Evolutionary conservation across 2,329 filamentous ascomycete genomes (phyloP).

Genomic region (Scedosporium minutisporum): DNA sequence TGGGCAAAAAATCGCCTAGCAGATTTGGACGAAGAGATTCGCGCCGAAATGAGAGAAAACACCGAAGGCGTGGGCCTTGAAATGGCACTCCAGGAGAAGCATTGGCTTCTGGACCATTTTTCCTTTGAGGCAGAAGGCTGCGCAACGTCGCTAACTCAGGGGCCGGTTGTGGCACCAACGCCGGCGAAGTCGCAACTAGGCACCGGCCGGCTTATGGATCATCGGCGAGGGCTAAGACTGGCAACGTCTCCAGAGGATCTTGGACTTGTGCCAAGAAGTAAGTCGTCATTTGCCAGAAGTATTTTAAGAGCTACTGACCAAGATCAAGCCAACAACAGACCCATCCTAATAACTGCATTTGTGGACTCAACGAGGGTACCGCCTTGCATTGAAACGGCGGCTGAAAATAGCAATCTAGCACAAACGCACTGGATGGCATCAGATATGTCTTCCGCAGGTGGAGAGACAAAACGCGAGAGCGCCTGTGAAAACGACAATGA

Average conservation of each 20-base stretch:
- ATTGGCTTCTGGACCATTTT: conserved; percentile 80
- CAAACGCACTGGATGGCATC: conserved; percentile 13
- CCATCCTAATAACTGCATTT: not conserved
- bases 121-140: conserved; percentile 34
- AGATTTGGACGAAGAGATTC: conserved; percentile 68
- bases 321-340: conserved; percentile 15
- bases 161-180: conserved; percentile 3
- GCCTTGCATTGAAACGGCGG: not conserved
- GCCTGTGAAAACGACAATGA: conserved; percentile 32
- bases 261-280: not conserved
- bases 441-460: conserved; percentile 24
- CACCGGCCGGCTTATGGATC: conserved; percentile 65
- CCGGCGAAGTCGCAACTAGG: conserved; percentile 19
- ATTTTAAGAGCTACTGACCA: not conserved
- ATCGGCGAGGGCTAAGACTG: conserved; percentile 68
- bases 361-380: not conserved
- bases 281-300: not conserved
- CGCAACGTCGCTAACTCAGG: not conserved
- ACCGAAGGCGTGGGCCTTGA: conserved; percentile 73
- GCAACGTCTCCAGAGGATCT: conserved; percentile 39
- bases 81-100: conserved; percentile 74
- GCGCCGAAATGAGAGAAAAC: conserved; percentile 61
- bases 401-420: not conserved
- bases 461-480: too few species aligned
- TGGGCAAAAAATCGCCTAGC: conserved; percentile 80